Evolutionary conservation across 2,329 filamentous ascomycete species (phyloP).

Genomic region (Macroventuria anomochaeta): DNA sequence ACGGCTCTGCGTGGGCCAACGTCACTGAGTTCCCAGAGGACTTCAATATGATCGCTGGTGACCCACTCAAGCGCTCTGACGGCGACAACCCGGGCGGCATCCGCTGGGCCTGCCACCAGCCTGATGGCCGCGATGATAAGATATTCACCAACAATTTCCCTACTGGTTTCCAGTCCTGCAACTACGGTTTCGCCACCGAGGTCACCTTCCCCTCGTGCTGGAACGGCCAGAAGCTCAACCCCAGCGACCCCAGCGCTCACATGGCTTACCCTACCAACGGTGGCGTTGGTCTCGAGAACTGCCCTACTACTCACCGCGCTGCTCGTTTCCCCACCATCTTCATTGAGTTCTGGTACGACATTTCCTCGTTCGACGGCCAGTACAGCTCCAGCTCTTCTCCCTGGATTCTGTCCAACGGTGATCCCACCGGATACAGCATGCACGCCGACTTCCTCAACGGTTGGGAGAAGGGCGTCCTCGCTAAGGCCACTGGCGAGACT

Average conservation of each 20-base stretch:
- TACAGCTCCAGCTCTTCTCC: slow-evolving; percentile 40
- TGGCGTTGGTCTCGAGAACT: slow-evolving; percentile 42
- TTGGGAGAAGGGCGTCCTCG: slow-evolving; percentile 47
- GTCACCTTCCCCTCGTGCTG: slow-evolving; percentile 49
- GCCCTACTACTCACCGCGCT: slow-evolving; percentile 39
- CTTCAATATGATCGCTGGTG: slow-evolving; percentile 49
- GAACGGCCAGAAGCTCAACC: slow-evolving; percentile 45
- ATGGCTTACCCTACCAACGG: slow-evolving; percentile 49
- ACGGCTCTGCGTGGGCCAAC: slow-evolving; percentile 42
- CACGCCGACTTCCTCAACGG: slow-evolving; percentile 50
- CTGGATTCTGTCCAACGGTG: slow-evolving; percentile 47
- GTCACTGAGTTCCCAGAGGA: slow-evolving; percentile 46
- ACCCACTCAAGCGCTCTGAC: slow-evolving; percentile 39
- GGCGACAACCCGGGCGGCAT: slow-evolving; percentile 40
- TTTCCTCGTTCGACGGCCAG: slow-evolving; percentile 41
- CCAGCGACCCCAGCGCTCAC: slow-evolving; percentile 41
- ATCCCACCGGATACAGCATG: slow-evolving; percentile 47
- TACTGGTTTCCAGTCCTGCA: slow-evolving; percentile 47
- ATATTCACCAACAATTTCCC: slow-evolving; percentile 45
- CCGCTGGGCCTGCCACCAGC: slow-evolving; percentile 42
- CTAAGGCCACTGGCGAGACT: slow-evolving; percentile 41
- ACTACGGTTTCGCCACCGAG: slow-evolving; percentile 44
- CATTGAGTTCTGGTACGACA: slow-evolving; percentile 51
- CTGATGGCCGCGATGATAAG: slow-evolving; percentile 29
- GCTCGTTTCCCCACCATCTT: slow-evolving; percentile 49